Evolutionary conservation across 768 basidiomycete species (phyloP), one percentile per base, ranked within the genome.

Genomic region (Hydnomerulius pinastri): DNA sequence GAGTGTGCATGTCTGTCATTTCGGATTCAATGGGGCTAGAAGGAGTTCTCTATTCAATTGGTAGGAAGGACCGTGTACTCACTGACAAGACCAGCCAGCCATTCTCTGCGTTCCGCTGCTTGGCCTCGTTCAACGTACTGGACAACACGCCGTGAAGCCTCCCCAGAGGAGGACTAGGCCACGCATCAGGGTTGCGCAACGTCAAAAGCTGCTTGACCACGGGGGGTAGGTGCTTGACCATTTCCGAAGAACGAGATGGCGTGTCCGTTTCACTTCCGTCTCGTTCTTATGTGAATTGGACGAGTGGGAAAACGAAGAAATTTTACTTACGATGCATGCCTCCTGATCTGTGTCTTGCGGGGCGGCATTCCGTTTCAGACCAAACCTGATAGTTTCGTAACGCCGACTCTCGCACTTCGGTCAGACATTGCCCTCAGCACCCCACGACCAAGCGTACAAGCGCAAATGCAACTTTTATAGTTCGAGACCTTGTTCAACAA

Each of bases 21-120:
- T 64, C 58, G 64, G 62, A 30, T 57, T 68, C 54, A 60, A 49
- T 60, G 68, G 27, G 43, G 62, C 58, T 45, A 69, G 59, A 27
- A 68, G 55, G 12, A 47, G 33, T 40, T 24, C 6, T 17, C 27
- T 35, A 28, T 49, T 43, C 49, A 37, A 50, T 50, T 38, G 37
- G 43, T 36, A 51, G 53, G 29, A 50, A 39, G 37, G 54, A 48
- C n/a, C 45, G 51, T 35, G 30, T 49, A 66, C 79, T 62, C 67
- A 87, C 90, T 57, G 88, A 77, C 20, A 92, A 75, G 43, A 90
- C 89, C 17, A 92, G 77, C 90, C 90, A 92, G 39, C 85, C 89
- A 10, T 81, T 85, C 70, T 85, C 84, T 27, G 82, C 88, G 15
- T 79, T 83, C 55, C 77, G 80, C 38, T 71, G 67, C 61, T 73